Evolutionary conservation across 2,329 filamentous ascomycete genomes (phyloP), one percentile per base, ranked within the genome.

Genomic region (Scedosporium dehoogii): DNA sequence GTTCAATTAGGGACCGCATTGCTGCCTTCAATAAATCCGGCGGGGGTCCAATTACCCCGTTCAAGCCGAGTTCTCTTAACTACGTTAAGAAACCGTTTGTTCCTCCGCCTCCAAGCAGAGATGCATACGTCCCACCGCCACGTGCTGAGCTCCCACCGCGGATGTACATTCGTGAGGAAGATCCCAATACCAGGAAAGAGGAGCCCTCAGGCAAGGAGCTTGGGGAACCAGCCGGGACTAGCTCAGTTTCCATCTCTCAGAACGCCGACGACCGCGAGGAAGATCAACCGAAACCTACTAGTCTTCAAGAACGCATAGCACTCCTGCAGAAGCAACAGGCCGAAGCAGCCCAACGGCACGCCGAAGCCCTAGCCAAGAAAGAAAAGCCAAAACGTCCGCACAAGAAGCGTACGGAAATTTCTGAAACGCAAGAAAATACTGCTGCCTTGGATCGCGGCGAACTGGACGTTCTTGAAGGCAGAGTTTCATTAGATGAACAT

Each of bases 71-170:
- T 80, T 84, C 63, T 78, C 82, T 58, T 81, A 82, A 65, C 81
- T 97, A 97, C 71, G 87, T 99, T 75, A 97, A 93, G 81, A 97
- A 97, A 75, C 92, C 93, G 0, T 99, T 97, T 70, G 92, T 99
- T 63, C 91, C 94, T 3, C 92, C 94, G 60, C 94, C 94, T 18
- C 94, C 94, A 0, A 96, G 92, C 73, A 89, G 91, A 67, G 89
- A 97, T 77, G 89, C 93, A 25, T 99, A 91, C 70, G 83, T 99
- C 9, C 91, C 94, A 25, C 87, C 90, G 3, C 81, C 83, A 33
- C 65, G 64, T 21, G 85, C 87, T 23, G 89, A 94, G 65, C 76
- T 82, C 16, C 86, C 88, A 4, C 81, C 87, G 58, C 96, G 88
- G 76, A 74, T 92, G 23, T 96, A 97, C 72, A 85, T 87, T 62